Base-by-base conservation (phyloP, 495 filamentous ascomycete species). In the Penicillium macrosclerotiorum region DNA sequence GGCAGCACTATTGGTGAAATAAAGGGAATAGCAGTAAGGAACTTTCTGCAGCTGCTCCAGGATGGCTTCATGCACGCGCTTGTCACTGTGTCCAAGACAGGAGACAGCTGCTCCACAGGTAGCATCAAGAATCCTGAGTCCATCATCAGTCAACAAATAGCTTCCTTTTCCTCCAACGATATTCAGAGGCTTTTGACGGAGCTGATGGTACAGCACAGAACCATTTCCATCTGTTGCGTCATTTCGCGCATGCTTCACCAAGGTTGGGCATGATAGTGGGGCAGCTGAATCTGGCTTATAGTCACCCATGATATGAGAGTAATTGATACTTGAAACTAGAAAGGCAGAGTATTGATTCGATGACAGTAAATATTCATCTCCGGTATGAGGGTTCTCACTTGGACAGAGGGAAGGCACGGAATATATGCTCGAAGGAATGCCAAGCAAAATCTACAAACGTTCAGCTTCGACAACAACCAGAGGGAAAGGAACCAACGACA, bases 11-110 rank as follows among this genome's bases (percentile, higher is more conserved):
- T 66, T 73, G n/a, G 58, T 71, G 41, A 72, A 77, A 40, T 66
- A 67, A n/a, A 70, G 45, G 0, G 74, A 67, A 42, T 77, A 72
- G 29, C 59, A 64, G 50, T 76, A 78, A 5, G 63, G 64, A 2
- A 77, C 51, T 23, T 55, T 54, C 22, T 55, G 43, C 52, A 75
- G 64, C 42, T 77, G 74, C 14, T 61, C 47, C 11, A 52, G 23
- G 8, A 79, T 64, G 1, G 73, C 75, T 31, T 57, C 50, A 20
- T 63, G 54, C 22, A 77, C 67, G n/a, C 65, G 64, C 3, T 30
- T 26, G 32, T 68, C 60, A 37, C 59, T 61, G 42, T 71, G 65
- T 5, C 68, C 68, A 9, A 72, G 51, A 44, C 64, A 68, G 5
- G 62, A 50, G 4, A 72, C 68, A 8, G 68, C 68, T 11, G 68